Percentiles rank a stretch among this genome's conserved stretches.
Evolutionary conservation across 768 basidiomycete species (phyloP).

Genomic region (Stropharia rugosoannulata): DNA sequence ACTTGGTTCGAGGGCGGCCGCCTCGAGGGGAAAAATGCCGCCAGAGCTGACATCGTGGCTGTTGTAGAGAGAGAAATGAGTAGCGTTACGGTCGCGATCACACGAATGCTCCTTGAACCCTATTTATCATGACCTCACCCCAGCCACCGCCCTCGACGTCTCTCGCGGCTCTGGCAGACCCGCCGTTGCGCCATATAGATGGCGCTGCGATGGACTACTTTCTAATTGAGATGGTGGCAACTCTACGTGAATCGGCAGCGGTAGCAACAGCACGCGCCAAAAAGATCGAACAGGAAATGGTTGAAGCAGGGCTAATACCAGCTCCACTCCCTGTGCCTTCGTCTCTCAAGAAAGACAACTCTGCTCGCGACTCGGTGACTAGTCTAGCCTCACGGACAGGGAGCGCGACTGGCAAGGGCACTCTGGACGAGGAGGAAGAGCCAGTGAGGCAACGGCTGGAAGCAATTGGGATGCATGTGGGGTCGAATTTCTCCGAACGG

Average conservation of each 20-base stretch:
- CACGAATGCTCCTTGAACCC: conserved; percentile 12
- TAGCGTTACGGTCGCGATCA: conserved; percentile 1
- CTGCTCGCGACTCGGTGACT: conserved; percentile 43
- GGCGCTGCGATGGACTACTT: conserved; percentile 82
- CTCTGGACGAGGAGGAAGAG: conserved; percentile 71
- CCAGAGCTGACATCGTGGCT: conserved; percentile 21
- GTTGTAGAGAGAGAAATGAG: conserved; percentile 12
- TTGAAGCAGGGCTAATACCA: conserved; percentile 72
- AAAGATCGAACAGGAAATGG: conserved; percentile 76
- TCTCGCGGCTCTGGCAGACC: conserved; percentile 62
- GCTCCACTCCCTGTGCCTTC: conserved; percentile 40
- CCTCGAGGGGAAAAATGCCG: conserved; percentile 25
- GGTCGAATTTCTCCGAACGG: conserved; percentile 86
- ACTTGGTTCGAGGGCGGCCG: conserved; percentile 20
- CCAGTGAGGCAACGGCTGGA: conserved; percentile 70
- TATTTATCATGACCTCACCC: conserved; percentile 21
- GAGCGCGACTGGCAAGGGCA: conserved; percentile 33
- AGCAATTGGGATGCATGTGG: conserved; percentile 83
- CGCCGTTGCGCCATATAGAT: conserved; percentile 61
- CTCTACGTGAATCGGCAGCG: conserved; percentile 71
- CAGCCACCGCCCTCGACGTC: conserved; percentile 17
- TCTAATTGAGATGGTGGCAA: conserved; percentile 75
- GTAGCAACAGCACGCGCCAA: conserved; percentile 68
- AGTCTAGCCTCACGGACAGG: conserved; percentile 30
- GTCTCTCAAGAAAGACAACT: conserved; percentile 38